Conservation (phyloP, 2,329 filamentous ascomycete genomes). For the Colletotrichum graminicola region DNA sequence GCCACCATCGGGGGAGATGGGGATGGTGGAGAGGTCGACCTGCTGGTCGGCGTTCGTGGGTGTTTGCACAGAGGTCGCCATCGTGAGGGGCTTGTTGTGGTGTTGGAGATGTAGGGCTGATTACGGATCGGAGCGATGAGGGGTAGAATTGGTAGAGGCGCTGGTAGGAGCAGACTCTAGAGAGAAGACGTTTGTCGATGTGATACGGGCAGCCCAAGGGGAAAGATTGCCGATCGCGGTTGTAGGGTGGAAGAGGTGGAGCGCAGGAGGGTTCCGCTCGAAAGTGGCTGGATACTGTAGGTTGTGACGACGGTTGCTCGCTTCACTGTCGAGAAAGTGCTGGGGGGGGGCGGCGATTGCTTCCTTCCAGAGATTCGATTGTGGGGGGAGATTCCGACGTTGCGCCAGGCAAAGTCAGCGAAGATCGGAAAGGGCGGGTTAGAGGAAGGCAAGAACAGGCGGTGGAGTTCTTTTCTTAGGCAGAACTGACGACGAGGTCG, state of each 20-base stretch:
- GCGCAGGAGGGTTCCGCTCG: conserved; percentile 41
- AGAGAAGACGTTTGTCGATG: conserved; percentile 19
- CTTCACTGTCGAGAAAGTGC: conserved; percentile 43
- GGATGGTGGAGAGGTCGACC: conserved; percentile 77
- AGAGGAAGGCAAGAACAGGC: conserved; percentile 15
- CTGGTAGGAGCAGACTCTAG: conserved; percentile 19
- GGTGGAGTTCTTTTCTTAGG: conserved; percentile 29
- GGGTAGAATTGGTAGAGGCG: conserved; percentile 29
- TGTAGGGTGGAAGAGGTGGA: conserved; percentile 30
- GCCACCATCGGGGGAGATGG: conserved; percentile 74
- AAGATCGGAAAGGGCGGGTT: conserved; percentile 37
- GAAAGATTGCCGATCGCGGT: conserved; percentile 23
- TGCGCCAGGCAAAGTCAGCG: conserved; percentile 55
- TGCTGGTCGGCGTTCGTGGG: conserved; percentile 55
- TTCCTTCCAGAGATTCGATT: conserved; percentile 44
- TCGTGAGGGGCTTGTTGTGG: conserved; percentile 45
- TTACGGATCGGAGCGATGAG: conserved; percentile 29
- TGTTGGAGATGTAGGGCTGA: conserved; percentile 15
- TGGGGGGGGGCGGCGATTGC: conserved; percentile 47
- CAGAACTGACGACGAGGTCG: conserved; percentile 4
- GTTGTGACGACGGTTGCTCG: conserved; percentile 31
- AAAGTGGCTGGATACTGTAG: conserved; percentile 20
- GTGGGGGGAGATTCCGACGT: conserved; percentile 46
- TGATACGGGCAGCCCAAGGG: conserved; percentile 8
- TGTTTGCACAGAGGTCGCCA: conserved; percentile 51